Conservation (phyloP, 2,329 filamentous ascomycete genomes). For the Aspergillus pseudotamarii region DNA sequence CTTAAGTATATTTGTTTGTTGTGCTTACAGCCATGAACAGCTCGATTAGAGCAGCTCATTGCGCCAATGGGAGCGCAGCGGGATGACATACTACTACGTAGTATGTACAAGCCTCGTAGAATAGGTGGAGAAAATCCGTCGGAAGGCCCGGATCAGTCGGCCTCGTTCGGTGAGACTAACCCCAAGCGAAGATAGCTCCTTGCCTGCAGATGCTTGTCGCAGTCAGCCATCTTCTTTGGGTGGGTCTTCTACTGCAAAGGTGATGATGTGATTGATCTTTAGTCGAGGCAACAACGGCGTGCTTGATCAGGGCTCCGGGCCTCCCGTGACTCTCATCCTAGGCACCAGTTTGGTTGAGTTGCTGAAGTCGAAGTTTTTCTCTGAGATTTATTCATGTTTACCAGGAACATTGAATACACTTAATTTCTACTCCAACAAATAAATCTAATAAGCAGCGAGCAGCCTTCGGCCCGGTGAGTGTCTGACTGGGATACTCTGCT, state of each 20-base stretch:
- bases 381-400: too few species aligned
- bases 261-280: not conserved
- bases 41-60: not conserved
- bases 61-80: not conserved
- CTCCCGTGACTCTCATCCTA: not conserved
- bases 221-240: not conserved
- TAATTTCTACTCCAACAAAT: too few species aligned
- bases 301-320: not conserved
- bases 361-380: too few species aligned
- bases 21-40: not conserved
- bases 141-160: not conserved
- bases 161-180: not conserved
- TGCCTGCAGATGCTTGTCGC: not conserved
- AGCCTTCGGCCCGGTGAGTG: too few species aligned
- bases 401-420: too few species aligned
- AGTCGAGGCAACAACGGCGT: not conserved
- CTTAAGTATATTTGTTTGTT: not conserved
- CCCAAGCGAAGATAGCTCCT: not conserved
- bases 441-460: too few species aligned
- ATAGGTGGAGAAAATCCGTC: not conserved
- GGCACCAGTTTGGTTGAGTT: not conserved
- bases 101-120: not conserved
- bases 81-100: too few species aligned
- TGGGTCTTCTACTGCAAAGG: not conserved
- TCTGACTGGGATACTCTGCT: not conserved